phyloP scores from a whole-genome alignment of 2,329 filamentous ascomycete species.

The Neofusicoccum laricinum region DNA sequence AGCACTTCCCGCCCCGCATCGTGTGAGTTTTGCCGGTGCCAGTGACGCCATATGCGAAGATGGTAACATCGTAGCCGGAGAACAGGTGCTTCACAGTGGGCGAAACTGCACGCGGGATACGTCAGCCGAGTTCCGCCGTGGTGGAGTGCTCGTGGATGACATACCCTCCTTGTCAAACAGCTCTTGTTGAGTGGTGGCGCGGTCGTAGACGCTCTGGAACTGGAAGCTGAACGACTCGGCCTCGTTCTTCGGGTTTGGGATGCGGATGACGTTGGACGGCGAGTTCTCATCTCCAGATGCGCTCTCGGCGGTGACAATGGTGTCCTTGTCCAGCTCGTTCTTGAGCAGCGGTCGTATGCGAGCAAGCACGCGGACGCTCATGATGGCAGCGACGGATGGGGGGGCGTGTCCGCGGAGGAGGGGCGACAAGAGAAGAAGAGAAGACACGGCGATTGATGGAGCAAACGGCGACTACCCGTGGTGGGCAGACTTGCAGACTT shows the following conservation, averaged over 20 bases:
- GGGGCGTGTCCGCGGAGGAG: background rate
- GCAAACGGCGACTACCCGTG: slow-evolving; percentile 26
- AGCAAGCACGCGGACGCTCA: slow-evolving; percentile 80
- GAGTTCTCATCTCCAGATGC: slow-evolving; percentile 31
- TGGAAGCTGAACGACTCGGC: slow-evolving; percentile 88
- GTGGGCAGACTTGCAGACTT: slow-evolving; percentile 20
- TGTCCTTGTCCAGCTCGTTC: slow-evolving; percentile 80
- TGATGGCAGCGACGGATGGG: slow-evolving; percentile 21
- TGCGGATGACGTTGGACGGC: slow-evolving; percentile 69
- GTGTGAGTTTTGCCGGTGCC: slow-evolving; percentile 95
- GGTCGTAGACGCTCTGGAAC: slow-evolving; percentile 90
- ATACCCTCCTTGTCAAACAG: slow-evolving; percentile 86
- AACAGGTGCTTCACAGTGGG: slow-evolving; percentile 91
- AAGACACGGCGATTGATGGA: slow-evolving; percentile 19
- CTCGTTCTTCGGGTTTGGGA: slow-evolving; percentile 92
- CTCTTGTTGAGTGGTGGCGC: slow-evolving; percentile 74
- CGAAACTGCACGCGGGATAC: slow-evolving; percentile 59
- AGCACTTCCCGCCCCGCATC: slow-evolving; percentile 85
- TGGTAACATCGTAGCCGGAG: slow-evolving; percentile 79
- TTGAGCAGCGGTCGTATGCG: slow-evolving; percentile 85
- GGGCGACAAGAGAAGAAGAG: background rate
- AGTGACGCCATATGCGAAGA: slow-evolving; percentile 91
- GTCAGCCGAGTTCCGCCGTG: background rate
- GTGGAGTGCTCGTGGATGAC: slow-evolving; percentile 20
- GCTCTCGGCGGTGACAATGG: slow-evolving; percentile 68